phyloP scores from a whole-genome alignment of 768 basidiomycete genomes.

The Boletus rufocinnamomeus region DNA sequence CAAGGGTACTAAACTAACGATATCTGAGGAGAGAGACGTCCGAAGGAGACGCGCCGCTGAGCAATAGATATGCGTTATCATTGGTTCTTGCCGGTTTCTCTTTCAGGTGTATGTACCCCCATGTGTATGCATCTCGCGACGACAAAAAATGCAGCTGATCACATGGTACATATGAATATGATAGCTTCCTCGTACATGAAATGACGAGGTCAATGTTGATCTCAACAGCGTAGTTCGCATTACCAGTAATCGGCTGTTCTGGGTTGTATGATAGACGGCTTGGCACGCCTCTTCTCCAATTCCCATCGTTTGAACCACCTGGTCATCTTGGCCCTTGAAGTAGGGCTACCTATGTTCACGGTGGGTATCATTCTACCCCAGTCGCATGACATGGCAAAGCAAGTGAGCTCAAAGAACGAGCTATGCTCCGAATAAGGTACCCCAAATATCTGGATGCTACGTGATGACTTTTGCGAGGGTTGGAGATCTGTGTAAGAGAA shows the following conservation, averaged over 20 bases:
- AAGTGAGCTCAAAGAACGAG: conserved; percentile 93
- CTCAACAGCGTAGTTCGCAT: background rate
- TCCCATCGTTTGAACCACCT: conserved; percentile 92
- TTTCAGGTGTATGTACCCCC: conserved; percentile 18
- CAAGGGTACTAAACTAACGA: conserved; percentile 97
- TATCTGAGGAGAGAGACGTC: conserved; percentile 93
- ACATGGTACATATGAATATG: conserved; percentile 19
- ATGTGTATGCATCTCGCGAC: conserved; percentile 23
- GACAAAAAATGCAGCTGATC: conserved; percentile 23
- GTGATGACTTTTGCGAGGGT: conserved; percentile 69
- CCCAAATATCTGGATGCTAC: conserved; percentile 71
- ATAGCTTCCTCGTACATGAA: background rate
- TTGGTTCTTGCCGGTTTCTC: conserved; percentile 5
- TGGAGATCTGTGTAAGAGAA: conserved; percentile 74
- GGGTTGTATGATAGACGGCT: conserved; percentile 37
- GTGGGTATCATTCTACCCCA: conserved; percentile 94
- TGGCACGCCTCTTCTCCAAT: conserved; percentile 65
- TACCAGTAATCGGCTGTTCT: conserved; percentile 52
- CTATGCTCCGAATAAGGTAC: conserved; percentile 96
- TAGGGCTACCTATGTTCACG: conserved; percentile 80
- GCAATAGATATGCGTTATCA: conserved; percentile 45
- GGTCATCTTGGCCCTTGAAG: conserved; percentile 79
- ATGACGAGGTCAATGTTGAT: background rate
- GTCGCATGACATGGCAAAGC: conserved; percentile 86
- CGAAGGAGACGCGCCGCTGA: conserved; percentile 82